Base-by-base conservation (phyloP, 2,329 filamentous ascomycete genomes). In the Fusarium sublunatum region DNA sequence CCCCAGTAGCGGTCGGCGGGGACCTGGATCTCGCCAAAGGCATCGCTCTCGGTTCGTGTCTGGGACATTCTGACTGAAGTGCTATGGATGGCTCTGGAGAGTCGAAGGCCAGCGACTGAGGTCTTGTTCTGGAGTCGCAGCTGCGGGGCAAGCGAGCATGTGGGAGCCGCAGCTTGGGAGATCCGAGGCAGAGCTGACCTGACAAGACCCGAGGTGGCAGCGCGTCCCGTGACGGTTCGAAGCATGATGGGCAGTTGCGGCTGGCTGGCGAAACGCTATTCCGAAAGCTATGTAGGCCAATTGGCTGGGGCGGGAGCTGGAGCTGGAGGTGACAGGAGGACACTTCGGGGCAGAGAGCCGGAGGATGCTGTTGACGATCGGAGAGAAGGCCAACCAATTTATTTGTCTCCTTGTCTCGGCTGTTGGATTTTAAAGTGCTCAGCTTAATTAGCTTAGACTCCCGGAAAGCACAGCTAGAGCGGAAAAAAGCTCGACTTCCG, bases 1-100 rank as follows among this genome's bases (percentile, higher is more conserved):
- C 95, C 95, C 94, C 95, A 99, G 86, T 99, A 99, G 83, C 91
- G 94, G 87, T 97, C 92, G 67, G 86, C 85, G 38, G 91, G 86
- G 70, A 98, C 93, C 83, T 97, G 88, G 78, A 99, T 87, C 83
- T 96, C 93, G 81, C 95, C 95, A 83, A 98, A 98, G 79, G 95
- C 95, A 84, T 99, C 95, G 80, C 88, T 95, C 82, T 99, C 95
- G 73, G 90, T 92, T 80, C 95, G 88, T 67, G 88, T 90, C 65
- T 81, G 76, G 50, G 80, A 74, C 82, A 84, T 84, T 74, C 75
- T 83, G 67, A 69, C 54, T 35, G 80, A 71, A 49, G 81, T 81
- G 64, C 76, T 78, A 74, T 83, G 81, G 64, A 84, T 65, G 55
- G 65, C 53, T 61, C 65, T 61, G 54, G 60, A 65, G 60, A 71